These are phyloP conservation scores for Aspergillus funiculosus DNA, from an alignment of 495 filamentous ascomycete species.

Conservation along the genomic window DNA sequence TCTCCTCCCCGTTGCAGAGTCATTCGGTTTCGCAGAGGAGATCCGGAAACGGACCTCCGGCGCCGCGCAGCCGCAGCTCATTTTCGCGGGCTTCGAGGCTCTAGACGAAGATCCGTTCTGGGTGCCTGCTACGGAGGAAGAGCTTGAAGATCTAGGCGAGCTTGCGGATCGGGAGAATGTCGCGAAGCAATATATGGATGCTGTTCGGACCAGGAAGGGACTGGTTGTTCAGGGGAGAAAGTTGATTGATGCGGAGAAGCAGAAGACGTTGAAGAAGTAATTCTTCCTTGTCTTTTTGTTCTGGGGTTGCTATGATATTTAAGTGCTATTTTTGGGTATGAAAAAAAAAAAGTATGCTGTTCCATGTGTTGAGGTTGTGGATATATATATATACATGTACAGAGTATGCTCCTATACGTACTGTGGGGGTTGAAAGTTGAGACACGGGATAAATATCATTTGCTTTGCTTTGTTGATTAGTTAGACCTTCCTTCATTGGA, in stretches of 20 bases:
- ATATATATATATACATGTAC: constrained; percentile 1
- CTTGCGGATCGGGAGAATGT: constrained; percentile 90
- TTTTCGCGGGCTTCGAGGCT: constrained; percentile 87
- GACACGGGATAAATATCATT: no score
- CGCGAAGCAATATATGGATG: constrained; percentile 92
- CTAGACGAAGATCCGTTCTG: constrained; percentile 93
- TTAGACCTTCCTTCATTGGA: no score
- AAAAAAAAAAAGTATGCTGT: no score
- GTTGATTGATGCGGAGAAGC: constrained; percentile 93
- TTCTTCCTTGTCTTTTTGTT: no score
- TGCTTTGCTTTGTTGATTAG: no score
- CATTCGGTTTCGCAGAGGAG: constrained; percentile 92
- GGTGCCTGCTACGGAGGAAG: constrained; percentile 94
- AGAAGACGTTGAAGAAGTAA: constrained; percentile 97
- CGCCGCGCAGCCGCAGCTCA: constrained; percentile 82
- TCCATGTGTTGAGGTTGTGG: not conserved
- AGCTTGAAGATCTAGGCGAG: constrained; percentile 93
- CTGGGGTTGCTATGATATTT: no score
- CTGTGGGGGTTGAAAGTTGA: no score
- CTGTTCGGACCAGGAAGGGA: constrained; percentile 77
- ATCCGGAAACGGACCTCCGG: constrained; percentile 92
- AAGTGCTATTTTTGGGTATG: no score
- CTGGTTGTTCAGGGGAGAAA: constrained; percentile 73
- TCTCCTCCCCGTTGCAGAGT: constrained; percentile 83
- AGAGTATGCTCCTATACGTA: not conserved